Conservation (phyloP, 1,139 yeast genomes). For the Yamadazyma conglobata region DNA sequence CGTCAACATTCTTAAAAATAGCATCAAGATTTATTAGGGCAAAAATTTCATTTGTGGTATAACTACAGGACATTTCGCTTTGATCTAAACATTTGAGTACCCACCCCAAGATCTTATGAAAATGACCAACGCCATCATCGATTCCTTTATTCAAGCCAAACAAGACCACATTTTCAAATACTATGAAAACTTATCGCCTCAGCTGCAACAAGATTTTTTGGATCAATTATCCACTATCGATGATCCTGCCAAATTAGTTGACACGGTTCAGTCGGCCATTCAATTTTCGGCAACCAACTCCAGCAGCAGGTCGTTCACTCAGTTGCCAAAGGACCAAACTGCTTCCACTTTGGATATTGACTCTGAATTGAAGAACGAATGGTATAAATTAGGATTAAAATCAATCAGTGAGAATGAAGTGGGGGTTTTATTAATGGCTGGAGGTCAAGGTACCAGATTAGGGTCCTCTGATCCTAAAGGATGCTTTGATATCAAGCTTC, state of each 20-base stretch:
- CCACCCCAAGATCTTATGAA: too few species aligned
- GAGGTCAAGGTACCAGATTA: slow-evolving; percentile 95
- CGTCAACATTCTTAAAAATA: slow-evolving; percentile 11
- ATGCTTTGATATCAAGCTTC: slow-evolving; percentile 82
- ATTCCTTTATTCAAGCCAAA: slow-evolving; percentile 50
- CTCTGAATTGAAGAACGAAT: slow-evolving; percentile 28
- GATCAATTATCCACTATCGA: slow-evolving; percentile 38
- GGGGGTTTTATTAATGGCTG: slow-evolving; percentile 90
- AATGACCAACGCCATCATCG: slow-evolving; percentile 22
- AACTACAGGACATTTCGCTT: too few species aligned
- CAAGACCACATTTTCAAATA: slow-evolving; percentile 42
- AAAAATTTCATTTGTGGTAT: slow-evolving; percentile 2
- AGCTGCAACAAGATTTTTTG: slow-evolving; percentile 29
- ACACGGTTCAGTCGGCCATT: slow-evolving; percentile 49
- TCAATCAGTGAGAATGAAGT: slow-evolving; percentile 73
- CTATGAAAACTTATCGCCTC: slow-evolving; percentile 31
- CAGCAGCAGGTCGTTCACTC: slow-evolving; percentile 36
- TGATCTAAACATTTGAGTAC: too few species aligned
- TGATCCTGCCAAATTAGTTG: slow-evolving; percentile 39
- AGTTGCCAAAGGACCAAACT: slow-evolving; percentile 47
- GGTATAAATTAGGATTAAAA: slow-evolving; percentile 61
- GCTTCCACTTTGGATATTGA: slow-evolving; percentile 47
- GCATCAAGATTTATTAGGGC: too few species aligned
- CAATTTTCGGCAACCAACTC: slow-evolving; percentile 35
- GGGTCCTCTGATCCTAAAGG: slow-evolving; percentile 94